Conservation (phyloP, 352 stramenopile species). For the Phytophthora agathidicida region DNA sequence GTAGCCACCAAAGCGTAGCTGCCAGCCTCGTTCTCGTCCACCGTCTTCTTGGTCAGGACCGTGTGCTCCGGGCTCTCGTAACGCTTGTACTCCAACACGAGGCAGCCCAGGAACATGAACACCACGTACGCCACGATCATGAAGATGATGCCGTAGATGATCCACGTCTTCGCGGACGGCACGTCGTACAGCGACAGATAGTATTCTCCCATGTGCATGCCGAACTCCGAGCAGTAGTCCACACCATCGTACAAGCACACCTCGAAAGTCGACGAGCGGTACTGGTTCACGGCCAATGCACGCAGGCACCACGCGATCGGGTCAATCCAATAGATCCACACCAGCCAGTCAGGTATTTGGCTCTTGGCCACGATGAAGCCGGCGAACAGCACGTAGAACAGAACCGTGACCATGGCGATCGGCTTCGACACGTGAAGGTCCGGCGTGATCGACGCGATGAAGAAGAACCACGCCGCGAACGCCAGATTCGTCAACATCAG, state of each 20-base stretch:
- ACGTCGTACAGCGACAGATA: slow-evolving; percentile 43
- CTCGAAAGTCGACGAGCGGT: slow-evolving; percentile 29
- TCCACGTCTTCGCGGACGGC: slow-evolving; percentile 31
- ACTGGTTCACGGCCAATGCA: slow-evolving; percentile 40
- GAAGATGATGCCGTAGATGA: slow-evolving; percentile 39
- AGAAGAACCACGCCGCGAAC: slow-evolving; percentile 59
- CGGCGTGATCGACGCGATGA: slow-evolving; percentile 38
- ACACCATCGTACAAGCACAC: slow-evolving; percentile 45
- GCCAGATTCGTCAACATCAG: slow-evolving; percentile 50
- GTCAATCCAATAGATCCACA: slow-evolving; percentile 68
- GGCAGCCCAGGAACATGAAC: slow-evolving; percentile 53
- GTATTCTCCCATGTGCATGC: slow-evolving; percentile 47
- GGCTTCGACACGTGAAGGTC: slow-evolving; percentile 43
- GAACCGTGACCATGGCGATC: slow-evolving; percentile 41
- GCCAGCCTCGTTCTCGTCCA: slow-evolving; percentile 14
- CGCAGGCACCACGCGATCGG: slow-evolving; percentile 53
- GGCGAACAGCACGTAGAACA: slow-evolving; percentile 51
- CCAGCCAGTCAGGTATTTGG: slow-evolving; percentile 44
- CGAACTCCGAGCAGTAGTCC: slow-evolving; percentile 43
- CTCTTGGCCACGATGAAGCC: slow-evolving; percentile 59
- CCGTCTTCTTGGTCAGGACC: slow-evolving; percentile 22
- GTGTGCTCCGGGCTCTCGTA: slow-evolving; percentile 34
- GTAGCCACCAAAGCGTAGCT: slow-evolving; percentile 24
- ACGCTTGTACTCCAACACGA: slow-evolving; percentile 23
- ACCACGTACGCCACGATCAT: slow-evolving; percentile 43